phyloP scores from a whole-genome alignment of 805 yeast species.

The Scheffersomyces stipitis region DNA sequence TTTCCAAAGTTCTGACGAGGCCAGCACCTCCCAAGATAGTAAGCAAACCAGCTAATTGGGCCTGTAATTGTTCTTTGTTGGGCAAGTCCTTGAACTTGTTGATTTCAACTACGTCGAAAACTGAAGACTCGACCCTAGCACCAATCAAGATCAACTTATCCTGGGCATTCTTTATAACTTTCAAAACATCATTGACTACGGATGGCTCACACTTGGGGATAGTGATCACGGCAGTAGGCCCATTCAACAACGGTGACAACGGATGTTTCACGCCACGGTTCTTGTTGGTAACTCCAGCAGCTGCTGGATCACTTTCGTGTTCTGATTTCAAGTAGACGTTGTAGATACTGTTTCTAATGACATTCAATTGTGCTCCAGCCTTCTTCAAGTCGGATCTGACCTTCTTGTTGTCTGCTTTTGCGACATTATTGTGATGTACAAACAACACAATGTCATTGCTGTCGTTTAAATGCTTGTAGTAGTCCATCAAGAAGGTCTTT shows the following conservation, averaged over 20 bases:
- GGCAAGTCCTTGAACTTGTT: conserved; percentile 70
- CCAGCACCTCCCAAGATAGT: conserved; percentile 89
- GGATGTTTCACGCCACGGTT: conserved; percentile 60
- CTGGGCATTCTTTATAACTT: conserved; percentile 57
- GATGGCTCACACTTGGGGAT: conserved; percentile 71
- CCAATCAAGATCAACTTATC: conserved; percentile 83
- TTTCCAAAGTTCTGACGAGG: conserved; percentile 74
- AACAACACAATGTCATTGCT: conserved; percentile 69
- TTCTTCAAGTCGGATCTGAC: conserved; percentile 61
- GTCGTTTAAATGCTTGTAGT: conserved; percentile 70
- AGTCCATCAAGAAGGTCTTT: conserved; percentile 83
- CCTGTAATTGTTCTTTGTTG: conserved; percentile 65
- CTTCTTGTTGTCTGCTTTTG: conserved; percentile 63
- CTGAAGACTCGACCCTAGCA: conserved; percentile 69
- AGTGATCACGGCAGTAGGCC: conserved; percentile 83
- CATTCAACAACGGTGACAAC: conserved; percentile 64
- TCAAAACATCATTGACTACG: conserved; percentile 60
- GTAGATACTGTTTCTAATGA: conserved; percentile 69
- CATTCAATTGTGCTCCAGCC: conserved; percentile 68
- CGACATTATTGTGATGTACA: conserved; percentile 81
- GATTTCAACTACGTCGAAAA: conserved; percentile 53
- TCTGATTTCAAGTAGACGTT: conserved; percentile 74
- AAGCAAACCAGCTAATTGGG: conserved; percentile 79
- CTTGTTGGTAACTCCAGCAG: conserved; percentile 46
- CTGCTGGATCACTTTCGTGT: conserved; percentile 71